A percentile compares a stretch with the other conserved stretches of the same genome.
These are phyloP conservation scores for Zygoascus biomembranicola DNA, from an alignment of 805 yeast genomes.

Conservation along the genomic window DNA sequence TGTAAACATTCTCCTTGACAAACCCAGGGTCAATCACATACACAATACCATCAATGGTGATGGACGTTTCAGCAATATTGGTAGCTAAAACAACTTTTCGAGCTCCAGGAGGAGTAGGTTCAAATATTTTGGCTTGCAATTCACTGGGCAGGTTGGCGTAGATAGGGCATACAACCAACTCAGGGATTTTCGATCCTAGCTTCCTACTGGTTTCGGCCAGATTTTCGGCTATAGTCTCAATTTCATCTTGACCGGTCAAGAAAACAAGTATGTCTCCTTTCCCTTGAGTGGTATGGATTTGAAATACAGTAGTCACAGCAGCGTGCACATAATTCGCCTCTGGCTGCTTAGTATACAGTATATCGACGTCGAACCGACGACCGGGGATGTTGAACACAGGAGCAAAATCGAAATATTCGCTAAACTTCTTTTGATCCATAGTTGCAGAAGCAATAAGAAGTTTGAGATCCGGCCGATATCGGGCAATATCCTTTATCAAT, in stretches of 20 bases:
- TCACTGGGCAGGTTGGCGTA: conserved; percentile 90
- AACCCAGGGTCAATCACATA: conserved; percentile 94
- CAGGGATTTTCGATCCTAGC: conserved; percentile 54
- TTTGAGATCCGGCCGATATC: conserved; percentile 60
- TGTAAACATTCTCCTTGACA: conserved; percentile 83
- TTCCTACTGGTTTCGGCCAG: conserved; percentile 56
- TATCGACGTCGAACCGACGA: conserved; percentile 82
- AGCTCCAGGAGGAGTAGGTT: conserved; percentile 73
- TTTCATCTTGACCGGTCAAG: conserved; percentile 92
- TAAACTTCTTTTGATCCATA: conserved; percentile 78
- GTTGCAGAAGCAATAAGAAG: conserved; percentile 91
- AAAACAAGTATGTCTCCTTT: conserved; percentile 85
- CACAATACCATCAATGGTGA: conserved; percentile 88
- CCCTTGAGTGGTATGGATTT: conserved; percentile 73
- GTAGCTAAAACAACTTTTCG: conserved; percentile 92
- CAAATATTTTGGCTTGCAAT: conserved; percentile 80
- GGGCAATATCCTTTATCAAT: conserved; percentile 64
- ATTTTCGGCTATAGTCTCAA: conserved; percentile 68
- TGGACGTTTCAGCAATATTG: conserved; percentile 93
- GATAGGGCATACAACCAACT: conserved; percentile 73
- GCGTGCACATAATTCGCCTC: conserved; percentile 82
- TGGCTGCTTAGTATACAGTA: conserved; percentile 69
- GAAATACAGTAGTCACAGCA: conserved; percentile 74
- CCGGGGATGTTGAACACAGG: conserved; percentile 83
- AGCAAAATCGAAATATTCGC: conserved; percentile 67